phyloP scores from a whole-genome alignment of 2,329 filamentous ascomycete genomes.

The Domatiomyces globalis region DNA sequence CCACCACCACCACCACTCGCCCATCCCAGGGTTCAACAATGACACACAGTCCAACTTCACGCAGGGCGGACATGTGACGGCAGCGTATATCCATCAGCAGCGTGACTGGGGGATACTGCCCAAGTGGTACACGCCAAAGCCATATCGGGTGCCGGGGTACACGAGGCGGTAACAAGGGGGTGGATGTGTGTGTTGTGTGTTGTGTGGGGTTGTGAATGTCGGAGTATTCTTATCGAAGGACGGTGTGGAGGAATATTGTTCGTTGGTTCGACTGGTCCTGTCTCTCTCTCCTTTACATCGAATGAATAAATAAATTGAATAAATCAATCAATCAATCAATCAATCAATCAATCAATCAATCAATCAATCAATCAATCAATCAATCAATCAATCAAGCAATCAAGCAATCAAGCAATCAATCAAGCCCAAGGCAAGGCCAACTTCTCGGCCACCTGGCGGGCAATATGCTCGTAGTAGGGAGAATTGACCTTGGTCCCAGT shows the following conservation, averaged over 20 bases:
- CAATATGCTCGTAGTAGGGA: constrained; percentile 57
- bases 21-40: constrained; percentile 16
- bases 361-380: no score
- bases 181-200: background rate
- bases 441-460: constrained; percentile 36
- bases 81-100: constrained; percentile 17
- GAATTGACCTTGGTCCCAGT: constrained; percentile 47
- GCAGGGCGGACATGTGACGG: constrained; percentile 17
- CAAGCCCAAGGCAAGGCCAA: constrained; percentile 30
- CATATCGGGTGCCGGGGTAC: constrained; percentile 24
- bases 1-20: constrained; percentile 7
- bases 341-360: constrained; percentile 5
- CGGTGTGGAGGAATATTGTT: no score
- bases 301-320: no score
- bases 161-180: constrained; percentile 7
- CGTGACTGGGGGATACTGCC: constrained; percentile 12
- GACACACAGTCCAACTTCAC: constrained; percentile 19
- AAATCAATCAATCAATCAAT: no score
- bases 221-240: background rate
- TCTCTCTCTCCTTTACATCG: no score
- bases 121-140: constrained; percentile 21
- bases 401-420: background rate
- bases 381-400: no score
- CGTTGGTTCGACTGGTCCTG: no score
- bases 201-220: no score